phyloP scores from a whole-genome alignment of 1,139 yeast genomes.

The Yarrowia galli region DNA sequence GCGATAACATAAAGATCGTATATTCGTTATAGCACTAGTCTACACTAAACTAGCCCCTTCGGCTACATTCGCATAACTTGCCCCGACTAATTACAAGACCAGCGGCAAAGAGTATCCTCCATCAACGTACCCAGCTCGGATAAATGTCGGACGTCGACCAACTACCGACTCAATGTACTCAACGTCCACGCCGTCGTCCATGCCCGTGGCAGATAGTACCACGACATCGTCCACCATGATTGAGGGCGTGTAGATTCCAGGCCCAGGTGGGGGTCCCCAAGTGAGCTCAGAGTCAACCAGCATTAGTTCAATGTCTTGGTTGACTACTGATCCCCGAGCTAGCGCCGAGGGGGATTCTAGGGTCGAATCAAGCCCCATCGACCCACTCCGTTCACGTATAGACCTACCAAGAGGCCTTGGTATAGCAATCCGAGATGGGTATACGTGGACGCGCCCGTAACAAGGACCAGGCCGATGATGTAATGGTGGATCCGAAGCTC shows the following conservation, averaged over 20 bases:
- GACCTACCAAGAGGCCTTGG: constrained; percentile 85
- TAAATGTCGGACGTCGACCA: constrained; percentile 19
- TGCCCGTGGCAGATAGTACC: constrained; percentile 6
- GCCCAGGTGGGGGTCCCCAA: constrained; percentile 32
- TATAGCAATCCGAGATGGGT: constrained; percentile 76
- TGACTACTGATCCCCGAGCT: constrained; percentile 37
- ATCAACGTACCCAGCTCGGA: constrained; percentile 24
- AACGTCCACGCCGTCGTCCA: constrained; percentile 31
- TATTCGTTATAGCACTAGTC: constrained; percentile 18
- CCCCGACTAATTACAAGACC: constrained; percentile 24
- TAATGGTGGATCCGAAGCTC: constrained; percentile 89
- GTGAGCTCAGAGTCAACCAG: constrained; percentile 14
- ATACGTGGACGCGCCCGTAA: constrained; percentile 75
- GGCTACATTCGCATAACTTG: constrained; percentile 31
- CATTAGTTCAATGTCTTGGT: constrained; percentile 21
- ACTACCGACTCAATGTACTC: constrained; percentile 12
- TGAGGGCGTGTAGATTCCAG: constrained; percentile 28
- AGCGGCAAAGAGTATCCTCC: constrained; percentile 28
- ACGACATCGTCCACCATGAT: constrained; percentile 31
- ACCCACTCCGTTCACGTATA: constrained; percentile 82
- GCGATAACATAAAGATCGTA: constrained; percentile 20
- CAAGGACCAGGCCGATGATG: constrained; percentile 74
- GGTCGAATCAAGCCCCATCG: constrained; percentile 93
- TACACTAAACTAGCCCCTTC: constrained; percentile 30
- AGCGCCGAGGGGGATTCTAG: constrained; percentile 66